Conservation (phyloP, 2,329 filamentous ascomycete species). For the Herpotrichia juniperi region DNA sequence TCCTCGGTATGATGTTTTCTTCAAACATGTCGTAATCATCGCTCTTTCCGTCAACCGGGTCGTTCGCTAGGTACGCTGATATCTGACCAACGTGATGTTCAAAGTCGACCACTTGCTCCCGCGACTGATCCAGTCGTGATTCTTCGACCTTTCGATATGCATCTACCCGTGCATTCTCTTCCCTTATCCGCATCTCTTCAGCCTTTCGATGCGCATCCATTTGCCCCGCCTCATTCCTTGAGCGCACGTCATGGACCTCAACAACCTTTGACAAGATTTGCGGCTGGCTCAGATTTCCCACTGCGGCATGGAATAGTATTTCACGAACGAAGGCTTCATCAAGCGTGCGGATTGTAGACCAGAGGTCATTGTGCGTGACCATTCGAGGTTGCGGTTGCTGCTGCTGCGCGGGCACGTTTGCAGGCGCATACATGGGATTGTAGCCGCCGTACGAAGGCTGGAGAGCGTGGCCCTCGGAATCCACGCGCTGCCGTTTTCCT, state of each 20-base stretch:
- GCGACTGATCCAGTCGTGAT: slow-evolving; percentile 2
- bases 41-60: slow-evolving; percentile 1
- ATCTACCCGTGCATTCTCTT: not conserved
- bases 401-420: not conserved
- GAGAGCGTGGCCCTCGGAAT: not conserved
- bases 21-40: not conserved
- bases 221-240: not conserved
- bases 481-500: slow-evolving; percentile 2
- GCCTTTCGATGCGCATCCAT: not conserved
- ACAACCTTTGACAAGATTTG: not conserved
- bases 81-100: slow-evolving; percentile 3
- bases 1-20: slow-evolving; percentile 1
- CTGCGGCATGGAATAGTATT: slow-evolving; percentile 4
- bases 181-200: not conserved
- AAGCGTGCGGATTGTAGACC: slow-evolving; percentile 4
- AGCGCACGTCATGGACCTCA: not conserved
- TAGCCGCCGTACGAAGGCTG: not conserved
- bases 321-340: slow-evolving; percentile 2
- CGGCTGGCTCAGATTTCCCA: not conserved
- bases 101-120: slow-evolving; percentile 3
- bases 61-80: not conserved
- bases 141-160: slow-evolving; percentile 3
- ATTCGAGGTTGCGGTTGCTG: not conserved
- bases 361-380: slow-evolving; percentile 6
- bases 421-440: not conserved